phyloP scores from a whole-genome alignment of 2,329 filamentous ascomycete genomes.

The Fusarium coffeatum region DNA sequence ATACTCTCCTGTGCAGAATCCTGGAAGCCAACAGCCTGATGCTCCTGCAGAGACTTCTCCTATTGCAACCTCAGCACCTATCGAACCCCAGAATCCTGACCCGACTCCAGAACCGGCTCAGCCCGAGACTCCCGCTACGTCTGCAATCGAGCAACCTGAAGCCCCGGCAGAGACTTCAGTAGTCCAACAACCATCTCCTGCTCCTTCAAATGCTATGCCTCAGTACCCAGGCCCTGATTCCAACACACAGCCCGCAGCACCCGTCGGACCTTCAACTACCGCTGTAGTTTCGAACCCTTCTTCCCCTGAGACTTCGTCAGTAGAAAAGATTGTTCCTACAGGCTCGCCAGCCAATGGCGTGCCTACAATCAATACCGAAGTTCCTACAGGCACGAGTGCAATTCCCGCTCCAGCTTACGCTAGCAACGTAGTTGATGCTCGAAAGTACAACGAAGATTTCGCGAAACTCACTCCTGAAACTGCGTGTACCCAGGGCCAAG shows the following conservation, averaged over 20 bases:
- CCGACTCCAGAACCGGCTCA: slow-evolving; percentile 15
- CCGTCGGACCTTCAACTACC: slow-evolving; percentile 12
- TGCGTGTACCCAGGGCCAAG: slow-evolving; percentile 59
- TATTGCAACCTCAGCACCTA: slow-evolving; percentile 2
- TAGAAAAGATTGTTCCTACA: slow-evolving; percentile 18
- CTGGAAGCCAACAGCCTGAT: slow-evolving; percentile 18
- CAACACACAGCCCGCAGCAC: slow-evolving; percentile 6
- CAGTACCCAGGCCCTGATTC: slow-evolving; percentile 14
- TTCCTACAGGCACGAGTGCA: slow-evolving; percentile 53
- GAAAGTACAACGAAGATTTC: slow-evolving; percentile 61
- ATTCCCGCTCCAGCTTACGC: slow-evolving; percentile 57
- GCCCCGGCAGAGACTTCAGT: slow-evolving; percentile 13
- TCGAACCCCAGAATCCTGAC: slow-evolving; percentile 6
- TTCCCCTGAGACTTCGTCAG: slow-evolving; percentile 10
- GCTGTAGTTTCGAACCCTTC: slow-evolving; percentile 29
- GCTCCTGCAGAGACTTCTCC: slow-evolving; percentile 6
- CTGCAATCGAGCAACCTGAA: neutral
- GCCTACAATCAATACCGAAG: slow-evolving; percentile 56
- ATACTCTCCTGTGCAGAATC: slow-evolving; percentile 13
- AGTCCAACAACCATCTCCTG: slow-evolving; percentile 19
- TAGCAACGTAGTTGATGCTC: slow-evolving; percentile 59
- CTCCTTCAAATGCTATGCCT: slow-evolving; percentile 8
- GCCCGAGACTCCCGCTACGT: slow-evolving; percentile 11
- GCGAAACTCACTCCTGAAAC: slow-evolving; percentile 57
- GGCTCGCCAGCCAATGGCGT: slow-evolving; percentile 52